Evolutionary conservation across 164 flowering plant species (phyloP).

Genomic region (grape (Vitis vinifera)): DNA sequence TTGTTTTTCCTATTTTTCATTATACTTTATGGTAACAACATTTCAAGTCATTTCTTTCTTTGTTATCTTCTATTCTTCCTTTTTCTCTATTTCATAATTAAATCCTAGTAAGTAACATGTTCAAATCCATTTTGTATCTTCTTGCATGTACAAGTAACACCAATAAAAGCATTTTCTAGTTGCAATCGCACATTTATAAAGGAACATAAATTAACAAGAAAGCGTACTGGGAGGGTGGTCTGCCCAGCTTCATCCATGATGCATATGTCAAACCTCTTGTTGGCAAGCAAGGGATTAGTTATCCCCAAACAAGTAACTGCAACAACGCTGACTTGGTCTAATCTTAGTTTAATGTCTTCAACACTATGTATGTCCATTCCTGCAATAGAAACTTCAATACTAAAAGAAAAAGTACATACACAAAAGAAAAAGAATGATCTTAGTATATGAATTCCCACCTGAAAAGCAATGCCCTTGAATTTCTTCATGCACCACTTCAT

Average conservation of each 20-base stretch:
- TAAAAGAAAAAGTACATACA: slow-evolving; percentile 1
- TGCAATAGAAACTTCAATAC: slow-evolving; percentile 26
- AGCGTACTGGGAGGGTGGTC: slow-evolving; percentile 87
- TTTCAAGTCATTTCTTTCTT: too few relatives aligned
- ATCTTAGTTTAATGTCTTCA: slow-evolving; percentile 58
- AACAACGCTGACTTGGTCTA: slow-evolving; percentile 77
- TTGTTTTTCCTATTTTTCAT: too few relatives aligned
- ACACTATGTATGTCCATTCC: slow-evolving; percentile 50
- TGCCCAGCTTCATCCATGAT: slow-evolving; percentile 99
- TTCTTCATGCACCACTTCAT: slow-evolving; percentile 81
- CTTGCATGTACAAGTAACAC: too few relatives aligned
- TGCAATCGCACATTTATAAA: background rate
- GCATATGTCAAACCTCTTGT: slow-evolving; percentile 89
- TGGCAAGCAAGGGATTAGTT: slow-evolving; percentile 76
- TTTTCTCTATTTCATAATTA: too few relatives aligned
- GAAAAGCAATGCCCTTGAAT: slow-evolving; percentile 71
- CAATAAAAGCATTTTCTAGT: background rate
- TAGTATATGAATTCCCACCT: slow-evolving; percentile 39
- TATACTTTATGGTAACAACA: too few relatives aligned
- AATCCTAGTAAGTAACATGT: too few relatives aligned
- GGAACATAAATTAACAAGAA: background rate
- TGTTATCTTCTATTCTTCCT: too few relatives aligned
- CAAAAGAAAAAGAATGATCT: background rate
- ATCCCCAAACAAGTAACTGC: slow-evolving; percentile 96
- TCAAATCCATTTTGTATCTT: too few relatives aligned